Conservation (phyloP, 2,329 filamentous ascomycete genomes). For the Cercospora sp. region DNA sequence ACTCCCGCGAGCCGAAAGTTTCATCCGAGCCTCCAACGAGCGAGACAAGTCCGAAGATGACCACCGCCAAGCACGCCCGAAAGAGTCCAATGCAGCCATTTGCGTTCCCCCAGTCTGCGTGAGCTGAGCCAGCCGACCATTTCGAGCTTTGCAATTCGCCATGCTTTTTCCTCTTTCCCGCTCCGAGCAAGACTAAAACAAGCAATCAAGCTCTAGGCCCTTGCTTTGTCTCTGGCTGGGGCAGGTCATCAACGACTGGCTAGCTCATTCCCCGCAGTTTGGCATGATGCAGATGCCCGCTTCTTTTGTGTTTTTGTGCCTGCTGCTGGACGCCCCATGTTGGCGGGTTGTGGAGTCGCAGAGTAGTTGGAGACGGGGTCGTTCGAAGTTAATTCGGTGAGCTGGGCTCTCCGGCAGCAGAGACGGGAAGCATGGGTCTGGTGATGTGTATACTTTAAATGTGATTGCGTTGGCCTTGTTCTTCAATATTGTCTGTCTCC, state of each 20-base stretch:
- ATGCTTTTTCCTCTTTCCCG: neutral
- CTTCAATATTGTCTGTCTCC: neutral
- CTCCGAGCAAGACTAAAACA: neutral
- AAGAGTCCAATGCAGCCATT: neutral
- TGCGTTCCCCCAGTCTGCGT: neutral
- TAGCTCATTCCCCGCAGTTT: constrained; percentile 1
- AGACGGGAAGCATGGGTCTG: neutral
- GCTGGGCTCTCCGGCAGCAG: neutral
- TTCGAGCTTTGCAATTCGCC: neutral
- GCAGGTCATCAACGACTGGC: neutral
- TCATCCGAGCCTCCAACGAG: constrained; percentile 4
- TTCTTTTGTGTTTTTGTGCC: neutral
- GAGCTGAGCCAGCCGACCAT: neutral
- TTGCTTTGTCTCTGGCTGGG: neutral
- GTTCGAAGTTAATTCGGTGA: constrained; percentile 2
- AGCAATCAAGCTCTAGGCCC: neutral
- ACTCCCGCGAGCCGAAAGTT: neutral
- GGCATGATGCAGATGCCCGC: neutral
- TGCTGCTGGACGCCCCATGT: neutral
- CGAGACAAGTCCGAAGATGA: constrained; percentile 13
- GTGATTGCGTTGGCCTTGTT: neutral
- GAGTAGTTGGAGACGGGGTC: neutral
- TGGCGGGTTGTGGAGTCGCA: neutral
- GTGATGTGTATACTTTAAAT: neutral
- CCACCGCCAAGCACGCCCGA: constrained; percentile 1